Percentiles rank a stretch among this genome's conserved stretches.
These are phyloP conservation scores for Solanum pennellii DNA, from an alignment of 257 asterid genomes.

Conservation along the genomic window DNA sequence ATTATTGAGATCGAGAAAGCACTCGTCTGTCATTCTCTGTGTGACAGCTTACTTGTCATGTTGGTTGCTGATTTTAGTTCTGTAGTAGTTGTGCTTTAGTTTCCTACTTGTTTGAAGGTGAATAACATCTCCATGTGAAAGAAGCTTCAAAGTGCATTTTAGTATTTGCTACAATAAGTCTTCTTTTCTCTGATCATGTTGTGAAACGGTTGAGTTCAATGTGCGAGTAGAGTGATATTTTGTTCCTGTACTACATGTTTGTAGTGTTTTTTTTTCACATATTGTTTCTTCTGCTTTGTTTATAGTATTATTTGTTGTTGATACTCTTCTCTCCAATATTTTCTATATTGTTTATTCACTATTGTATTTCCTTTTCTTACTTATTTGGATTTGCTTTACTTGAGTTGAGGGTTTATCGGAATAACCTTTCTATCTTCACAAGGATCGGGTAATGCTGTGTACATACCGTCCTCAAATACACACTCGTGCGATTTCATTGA, in stretches of 20 bases:
- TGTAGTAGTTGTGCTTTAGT: not conserved
- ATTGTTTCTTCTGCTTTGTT: not conserved
- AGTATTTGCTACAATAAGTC: not conserved
- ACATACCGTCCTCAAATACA: too few species aligned
- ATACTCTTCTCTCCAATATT: not conserved
- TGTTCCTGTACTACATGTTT: not conserved
- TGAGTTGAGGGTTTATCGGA: not conserved
- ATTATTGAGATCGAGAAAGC: not conserved
- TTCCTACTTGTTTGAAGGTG: not conserved
- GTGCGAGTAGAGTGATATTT: not conserved
- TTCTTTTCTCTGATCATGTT: not conserved
- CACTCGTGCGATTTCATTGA: too few species aligned
- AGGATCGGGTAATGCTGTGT: not conserved
- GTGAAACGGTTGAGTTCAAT: not conserved
- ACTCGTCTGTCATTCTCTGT: not conserved
- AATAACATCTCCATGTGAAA: not conserved
- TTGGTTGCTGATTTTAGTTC: not conserved
- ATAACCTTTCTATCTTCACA: not conserved
- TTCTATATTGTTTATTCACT: not conserved
- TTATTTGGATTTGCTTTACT: not conserved
- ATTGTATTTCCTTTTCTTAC: not conserved
- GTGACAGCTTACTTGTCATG: not conserved
- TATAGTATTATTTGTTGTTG: not conserved
- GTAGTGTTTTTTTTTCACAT: not conserved
- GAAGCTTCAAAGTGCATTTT: not conserved